phyloP scores from a whole-genome alignment of 1,139 yeast species.

The Yamadazyma sp. region DNA sequence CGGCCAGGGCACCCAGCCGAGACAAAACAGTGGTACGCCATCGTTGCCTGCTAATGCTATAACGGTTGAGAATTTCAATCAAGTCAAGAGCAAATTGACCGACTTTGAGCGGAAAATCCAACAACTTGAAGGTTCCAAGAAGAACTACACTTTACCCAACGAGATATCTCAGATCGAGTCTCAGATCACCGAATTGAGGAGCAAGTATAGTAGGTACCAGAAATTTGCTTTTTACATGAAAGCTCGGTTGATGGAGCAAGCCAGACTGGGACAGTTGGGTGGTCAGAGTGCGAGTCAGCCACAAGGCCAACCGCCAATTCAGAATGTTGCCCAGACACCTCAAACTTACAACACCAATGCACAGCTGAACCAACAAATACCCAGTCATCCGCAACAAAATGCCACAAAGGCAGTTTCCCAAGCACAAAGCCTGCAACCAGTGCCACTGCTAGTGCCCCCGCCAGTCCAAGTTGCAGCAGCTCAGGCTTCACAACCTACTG shows the following conservation, averaged over 20 bases:
- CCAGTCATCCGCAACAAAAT: constrained; percentile 5
- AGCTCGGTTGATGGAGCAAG: constrained; percentile 38
- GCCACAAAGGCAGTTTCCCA: constrained; percentile 5
- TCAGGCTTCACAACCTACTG: constrained; percentile 8
- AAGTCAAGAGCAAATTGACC: constrained; percentile 35
- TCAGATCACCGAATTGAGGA: constrained; percentile 34
- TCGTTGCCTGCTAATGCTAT: constrained; percentile 31
- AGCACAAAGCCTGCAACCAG: constrained; percentile 3
- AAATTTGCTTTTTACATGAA: constrained; percentile 41
- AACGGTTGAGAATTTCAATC: constrained; percentile 42
- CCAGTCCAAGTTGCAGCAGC: constrained; percentile 3
- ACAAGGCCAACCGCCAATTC: not conserved
- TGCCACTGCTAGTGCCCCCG: not conserved
- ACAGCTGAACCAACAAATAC: constrained; percentile 1
- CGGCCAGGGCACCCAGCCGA: not conserved
- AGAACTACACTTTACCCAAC: constrained; percentile 26
- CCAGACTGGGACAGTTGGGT: constrained; percentile 14
- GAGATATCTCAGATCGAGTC: constrained; percentile 35
- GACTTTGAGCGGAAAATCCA: constrained; percentile 45
- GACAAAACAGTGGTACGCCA: constrained; percentile 12
- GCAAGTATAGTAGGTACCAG: constrained; percentile 38
- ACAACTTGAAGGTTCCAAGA: constrained; percentile 25
- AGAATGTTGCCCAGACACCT: constrained; percentile 1
- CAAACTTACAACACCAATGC: constrained; percentile 1
- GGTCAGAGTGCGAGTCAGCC: constrained; percentile 6